These are phyloP conservation scores for Candida coquimbonensis DNA, from an alignment of 805 yeast genomes.

Conservation along the genomic window DNA sequence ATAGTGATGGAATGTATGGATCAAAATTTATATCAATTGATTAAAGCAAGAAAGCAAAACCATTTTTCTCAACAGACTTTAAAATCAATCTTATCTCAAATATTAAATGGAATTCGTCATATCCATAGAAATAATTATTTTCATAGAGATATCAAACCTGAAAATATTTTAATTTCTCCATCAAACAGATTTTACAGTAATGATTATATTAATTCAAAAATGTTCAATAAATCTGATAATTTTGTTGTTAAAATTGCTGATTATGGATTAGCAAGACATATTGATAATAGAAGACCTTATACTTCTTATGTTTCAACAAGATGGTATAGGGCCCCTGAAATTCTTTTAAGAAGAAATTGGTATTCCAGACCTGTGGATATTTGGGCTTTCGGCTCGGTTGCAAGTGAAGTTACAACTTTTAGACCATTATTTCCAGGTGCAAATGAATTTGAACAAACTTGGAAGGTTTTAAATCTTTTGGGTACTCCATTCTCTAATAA, in stretches of 20 bases:
- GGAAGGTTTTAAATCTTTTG: constrained; percentile 55
- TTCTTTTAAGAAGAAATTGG: constrained; percentile 52
- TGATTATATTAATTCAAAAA: constrained; percentile 17
- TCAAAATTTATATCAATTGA: constrained; percentile 71
- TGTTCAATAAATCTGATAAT: constrained; percentile 24
- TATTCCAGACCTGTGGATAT: constrained; percentile 70
- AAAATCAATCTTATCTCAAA: constrained; percentile 62
- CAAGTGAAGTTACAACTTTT: constrained; percentile 64
- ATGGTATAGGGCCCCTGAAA: constrained; percentile 85
- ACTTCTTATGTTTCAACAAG: constrained; percentile 79
- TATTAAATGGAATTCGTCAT: constrained; percentile 72
- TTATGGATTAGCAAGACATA: constrained; percentile 68
- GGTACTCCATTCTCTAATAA: constrained; percentile 58
- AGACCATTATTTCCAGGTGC: constrained; percentile 80
- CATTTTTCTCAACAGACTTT: constrained; percentile 52
- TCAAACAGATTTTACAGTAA: constrained; percentile 44
- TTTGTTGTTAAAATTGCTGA: constrained; percentile 73
- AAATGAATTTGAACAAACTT: constrained; percentile 71
- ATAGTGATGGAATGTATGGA: constrained; percentile 88
- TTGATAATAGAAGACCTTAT: constrained; percentile 44
- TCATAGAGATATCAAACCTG: constrained; percentile 93
- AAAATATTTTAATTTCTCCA: constrained; percentile 71
- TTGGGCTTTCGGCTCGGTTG: constrained; percentile 84
- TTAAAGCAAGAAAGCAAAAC: constrained; percentile 49
- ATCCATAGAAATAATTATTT: constrained; percentile 64